Evolutionary conservation across 768 basidiomycete species (phyloP).

Genomic region (Collybia sp.): DNA sequence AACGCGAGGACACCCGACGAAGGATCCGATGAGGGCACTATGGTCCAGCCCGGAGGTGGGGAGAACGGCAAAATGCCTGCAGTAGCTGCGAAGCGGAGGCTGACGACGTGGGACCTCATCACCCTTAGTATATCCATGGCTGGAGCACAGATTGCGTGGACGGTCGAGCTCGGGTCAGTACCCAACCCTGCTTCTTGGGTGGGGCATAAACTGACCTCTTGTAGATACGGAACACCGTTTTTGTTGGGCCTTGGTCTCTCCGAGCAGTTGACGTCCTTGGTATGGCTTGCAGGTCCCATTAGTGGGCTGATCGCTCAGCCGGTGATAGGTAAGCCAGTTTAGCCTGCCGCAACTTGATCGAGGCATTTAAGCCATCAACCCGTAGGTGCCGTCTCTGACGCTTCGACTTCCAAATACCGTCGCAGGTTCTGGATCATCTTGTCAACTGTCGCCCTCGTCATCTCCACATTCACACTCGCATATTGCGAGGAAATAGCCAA

Average conservation of each 20-base stretch:
- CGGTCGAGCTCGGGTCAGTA: slow-evolving; percentile 85
- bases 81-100: slow-evolving; percentile 26
- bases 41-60: background rate
- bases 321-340: slow-evolving; percentile 69
- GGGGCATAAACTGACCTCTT: slow-evolving; percentile 8
- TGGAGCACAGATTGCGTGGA: slow-evolving; percentile 94
- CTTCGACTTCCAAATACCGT: slow-evolving; percentile 85
- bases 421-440: slow-evolving; percentile 90
- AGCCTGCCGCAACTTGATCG: slow-evolving; percentile 11
- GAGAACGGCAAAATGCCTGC: slow-evolving; percentile 15
- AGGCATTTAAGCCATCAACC: slow-evolving; percentile 21
- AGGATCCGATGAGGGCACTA: slow-evolving; percentile 7
- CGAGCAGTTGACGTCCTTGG: slow-evolving; percentile 87
- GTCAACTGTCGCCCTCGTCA: slow-evolving; percentile 77
- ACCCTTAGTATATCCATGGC: slow-evolving; percentile 90
- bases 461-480: slow-evolving; percentile 77
- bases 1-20: slow-evolving; percentile 5
- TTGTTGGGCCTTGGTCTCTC: slow-evolving; percentile 66
- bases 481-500: slow-evolving; percentile 74
- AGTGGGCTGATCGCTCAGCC: slow-evolving; percentile 95
- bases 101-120: slow-evolving; percentile 69
- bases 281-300: slow-evolving; percentile 95
- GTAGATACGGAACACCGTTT: slow-evolving; percentile 94
- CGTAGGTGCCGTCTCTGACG: slow-evolving; percentile 91
- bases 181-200: background rate